phyloP scores from a whole-genome alignment of 2,329 filamentous ascomycete genomes.

The Raffaelea arxii region DNA sequence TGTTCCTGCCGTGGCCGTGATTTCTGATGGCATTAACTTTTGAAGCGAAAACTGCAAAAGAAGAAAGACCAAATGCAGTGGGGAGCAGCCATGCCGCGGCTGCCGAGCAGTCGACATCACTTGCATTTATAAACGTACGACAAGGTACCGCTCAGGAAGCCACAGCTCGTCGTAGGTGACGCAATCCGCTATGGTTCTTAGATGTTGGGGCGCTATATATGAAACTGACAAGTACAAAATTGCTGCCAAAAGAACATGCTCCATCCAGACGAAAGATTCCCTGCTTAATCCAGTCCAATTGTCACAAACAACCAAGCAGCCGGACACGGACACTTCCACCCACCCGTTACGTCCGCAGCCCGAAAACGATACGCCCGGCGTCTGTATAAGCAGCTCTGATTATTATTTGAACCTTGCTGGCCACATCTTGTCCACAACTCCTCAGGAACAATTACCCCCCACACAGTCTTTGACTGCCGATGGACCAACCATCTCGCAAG shows the following conservation, averaged over 20 bases:
- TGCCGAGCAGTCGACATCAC: background rate
- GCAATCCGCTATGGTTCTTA: background rate
- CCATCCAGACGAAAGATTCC: too few relatives aligned
- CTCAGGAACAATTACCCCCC: background rate
- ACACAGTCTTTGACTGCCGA: background rate
- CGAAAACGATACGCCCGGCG: background rate
- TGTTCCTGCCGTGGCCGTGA: background rate
- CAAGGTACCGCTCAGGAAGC: background rate
- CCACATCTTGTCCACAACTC: background rate
- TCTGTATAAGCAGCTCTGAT: background rate
- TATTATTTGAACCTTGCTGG: background rate
- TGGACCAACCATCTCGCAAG: background rate
- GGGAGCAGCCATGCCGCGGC: background rate
- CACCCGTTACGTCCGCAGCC: background rate
- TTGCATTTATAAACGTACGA: constrained; percentile 2
- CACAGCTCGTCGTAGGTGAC: background rate
- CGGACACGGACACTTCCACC: background rate
- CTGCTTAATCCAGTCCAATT: too few relatives aligned
- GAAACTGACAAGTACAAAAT: background rate
- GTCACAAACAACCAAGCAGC: background rate
- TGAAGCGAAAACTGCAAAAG: constrained; percentile 1
- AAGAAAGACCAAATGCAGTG: constrained; percentile 2
- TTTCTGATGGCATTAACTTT: background rate
- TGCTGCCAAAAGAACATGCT: too few relatives aligned
- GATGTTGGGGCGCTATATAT: background rate